Base-by-base conservation (phyloP, 108 stramenopile species). In the Stephanodiscus triporus region DNA sequence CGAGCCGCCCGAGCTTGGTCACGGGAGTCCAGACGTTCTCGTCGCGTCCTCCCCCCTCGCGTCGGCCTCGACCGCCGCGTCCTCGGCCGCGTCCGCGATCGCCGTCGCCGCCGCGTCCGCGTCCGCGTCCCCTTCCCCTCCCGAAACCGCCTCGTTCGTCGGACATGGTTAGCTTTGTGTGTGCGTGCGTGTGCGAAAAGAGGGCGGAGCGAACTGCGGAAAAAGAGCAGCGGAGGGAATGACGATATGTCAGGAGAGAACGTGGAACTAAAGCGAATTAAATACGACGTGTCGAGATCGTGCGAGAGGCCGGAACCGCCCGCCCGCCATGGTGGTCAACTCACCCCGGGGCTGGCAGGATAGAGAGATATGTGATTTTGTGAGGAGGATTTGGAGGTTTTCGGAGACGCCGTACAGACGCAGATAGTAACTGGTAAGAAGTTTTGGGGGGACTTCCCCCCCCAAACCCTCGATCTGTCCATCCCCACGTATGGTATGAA, bases 1-100 rank as follows among this genome's bases (percentile, higher is more conserved):
- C 98, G 29, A 99, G 90, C 81, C 99, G 98, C 59, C 99, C 99
- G 69, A 99, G 98, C 93, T 99, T 99, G 92, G 99, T 99, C 47
- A 99, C 97, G 73, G 99, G 99, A 20, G 94, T 87, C 95, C 95
- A 95, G 10, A 91, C 96, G 69, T 97, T 96, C 86, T 97, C 96
- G 51, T 97, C 97, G 34, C 88, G 82, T 68, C 93, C 89, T 26
- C 94, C 88, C 24, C 95, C 84, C 20, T 95, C 91, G 66, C 97
- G 94, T 17, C 97, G 89, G 32, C 95, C 89, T n/a, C 97, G 94
- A 51, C 96, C 89, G 34, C 98, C 94, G 68, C 98, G 92, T 45
- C 96, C 92, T 0, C 91, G 74, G 24, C 90, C 86, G 19, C 87
- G 60, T 27, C 87, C 86, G 32, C 89, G 56, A 47, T 43, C 63